Conservation (phyloP, 2,329 filamentous ascomycete genomes). For the Sclerotinia trifoliorum region DNA sequence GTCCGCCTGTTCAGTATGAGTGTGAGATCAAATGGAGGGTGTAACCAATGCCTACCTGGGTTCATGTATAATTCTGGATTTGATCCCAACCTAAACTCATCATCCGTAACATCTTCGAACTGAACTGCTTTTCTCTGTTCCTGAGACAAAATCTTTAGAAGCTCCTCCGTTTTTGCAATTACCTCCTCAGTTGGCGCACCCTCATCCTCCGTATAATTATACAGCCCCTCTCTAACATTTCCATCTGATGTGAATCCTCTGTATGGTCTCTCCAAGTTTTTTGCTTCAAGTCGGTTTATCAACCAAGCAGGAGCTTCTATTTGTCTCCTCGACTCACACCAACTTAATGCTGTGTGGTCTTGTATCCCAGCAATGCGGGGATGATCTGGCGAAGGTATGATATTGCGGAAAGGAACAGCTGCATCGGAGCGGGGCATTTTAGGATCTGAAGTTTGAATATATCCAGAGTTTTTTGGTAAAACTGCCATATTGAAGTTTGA, state of each 20-base stretch:
- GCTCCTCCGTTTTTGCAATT: conserved; percentile 25
- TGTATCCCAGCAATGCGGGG: conserved; percentile 36
- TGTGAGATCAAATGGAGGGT: not conserved
- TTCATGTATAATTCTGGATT: conserved; percentile 39
- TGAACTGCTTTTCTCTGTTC: conserved; percentile 32
- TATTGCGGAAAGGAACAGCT: conserved; percentile 36
- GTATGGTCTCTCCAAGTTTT: conserved; percentile 38
- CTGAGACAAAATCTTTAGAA: conserved; percentile 30
- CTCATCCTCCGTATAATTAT: conserved; percentile 36
- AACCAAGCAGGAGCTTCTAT: conserved; percentile 39
- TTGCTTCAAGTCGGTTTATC: conserved; percentile 37
- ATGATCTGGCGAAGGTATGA: conserved; percentile 32
- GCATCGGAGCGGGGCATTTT: conserved; percentile 35
- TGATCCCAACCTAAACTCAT: conserved; percentile 38
- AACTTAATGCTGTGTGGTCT: conserved; percentile 34
- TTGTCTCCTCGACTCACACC: conserved; percentile 37
- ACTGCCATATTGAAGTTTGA: conserved; percentile 30
- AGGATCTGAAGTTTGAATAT: conserved; percentile 33
- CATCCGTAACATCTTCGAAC: conserved; percentile 34
- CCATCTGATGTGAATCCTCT: conserved; percentile 38
- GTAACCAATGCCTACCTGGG: conserved; percentile 28
- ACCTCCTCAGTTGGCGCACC: conserved; percentile 36
- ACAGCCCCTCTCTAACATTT: conserved; percentile 33
- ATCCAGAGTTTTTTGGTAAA: conserved; percentile 32
- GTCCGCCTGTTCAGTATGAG: conserved; percentile 29